A percentile compares a stretch with the other conserved stretches of the same genome.
These are phyloP conservation scores for Debaryomycetaceae sp. DNA, from an alignment of 1,139 yeast genomes.

Conservation along the genomic window DNA sequence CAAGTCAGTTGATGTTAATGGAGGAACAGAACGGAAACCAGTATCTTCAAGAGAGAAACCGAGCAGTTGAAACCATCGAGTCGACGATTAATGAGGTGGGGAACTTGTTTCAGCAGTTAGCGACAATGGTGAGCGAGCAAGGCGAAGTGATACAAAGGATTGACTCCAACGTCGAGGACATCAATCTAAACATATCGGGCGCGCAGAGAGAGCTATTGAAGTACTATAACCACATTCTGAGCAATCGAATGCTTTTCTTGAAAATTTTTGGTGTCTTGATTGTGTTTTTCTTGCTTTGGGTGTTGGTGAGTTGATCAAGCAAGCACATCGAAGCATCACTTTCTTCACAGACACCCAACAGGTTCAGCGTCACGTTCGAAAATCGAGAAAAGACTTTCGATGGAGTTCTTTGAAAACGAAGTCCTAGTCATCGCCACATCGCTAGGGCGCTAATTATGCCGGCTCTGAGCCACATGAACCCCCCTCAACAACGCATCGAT, in stretches of 20 bases:
- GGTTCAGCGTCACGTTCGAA: no score
- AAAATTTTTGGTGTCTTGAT: slow-evolving; percentile 87
- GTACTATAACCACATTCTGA: slow-evolving; percentile 82
- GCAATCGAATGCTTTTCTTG: slow-evolving; percentile 87
- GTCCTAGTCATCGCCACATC: no score
- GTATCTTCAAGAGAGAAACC: slow-evolving; percentile 77
- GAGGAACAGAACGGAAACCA: slow-evolving; percentile 70
- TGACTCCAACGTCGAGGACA: slow-evolving; percentile 93
- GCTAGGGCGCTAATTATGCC: no score
- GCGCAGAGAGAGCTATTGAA: slow-evolving; percentile 93
- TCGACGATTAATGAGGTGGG: slow-evolving; percentile 96
- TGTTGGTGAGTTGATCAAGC: slow-evolving; percentile 59
- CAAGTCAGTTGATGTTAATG: slow-evolving; percentile 66
- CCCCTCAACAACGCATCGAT: no score
- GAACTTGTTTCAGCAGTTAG: slow-evolving; percentile 86
- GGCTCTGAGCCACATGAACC: no score
- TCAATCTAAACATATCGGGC: slow-evolving; percentile 80
- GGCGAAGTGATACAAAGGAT: slow-evolving; percentile 94
- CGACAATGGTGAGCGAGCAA: slow-evolving; percentile 97
- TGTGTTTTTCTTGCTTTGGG: slow-evolving; percentile 75
- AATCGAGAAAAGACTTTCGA: no score
- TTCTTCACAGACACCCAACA: no score
- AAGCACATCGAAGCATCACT: no score
- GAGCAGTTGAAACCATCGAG: slow-evolving; percentile 94
- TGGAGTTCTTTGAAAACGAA: no score